Percentiles rank a stretch among this genome's conserved stretches.
Conservation (phyloP, 139 green algal genomes). For the Chlorella sp. region DNA sequence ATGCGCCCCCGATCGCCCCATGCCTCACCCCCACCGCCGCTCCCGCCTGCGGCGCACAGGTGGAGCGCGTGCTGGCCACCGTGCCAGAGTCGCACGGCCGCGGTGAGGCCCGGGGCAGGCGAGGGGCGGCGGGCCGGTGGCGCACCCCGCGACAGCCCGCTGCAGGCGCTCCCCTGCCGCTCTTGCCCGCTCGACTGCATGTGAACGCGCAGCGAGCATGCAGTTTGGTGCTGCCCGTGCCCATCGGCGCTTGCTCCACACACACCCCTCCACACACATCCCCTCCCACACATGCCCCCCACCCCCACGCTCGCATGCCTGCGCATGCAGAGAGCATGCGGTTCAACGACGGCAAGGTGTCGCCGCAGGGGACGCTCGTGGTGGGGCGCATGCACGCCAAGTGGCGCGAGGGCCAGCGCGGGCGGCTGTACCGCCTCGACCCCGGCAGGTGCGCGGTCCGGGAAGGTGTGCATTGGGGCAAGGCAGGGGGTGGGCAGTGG, state of each 20-base stretch:
- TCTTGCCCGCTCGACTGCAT: background rate
- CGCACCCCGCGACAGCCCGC: background rate
- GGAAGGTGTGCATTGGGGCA: too few relatives aligned
- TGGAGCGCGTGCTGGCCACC: constrained; percentile 25
- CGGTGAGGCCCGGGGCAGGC: background rate
- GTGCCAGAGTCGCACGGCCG: constrained; percentile 30
- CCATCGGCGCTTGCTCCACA: too few relatives aligned
- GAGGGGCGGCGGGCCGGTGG: background rate
- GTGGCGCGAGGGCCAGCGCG: constrained; percentile 42
- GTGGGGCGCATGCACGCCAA: constrained; percentile 50
- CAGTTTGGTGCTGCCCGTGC: too few relatives aligned
- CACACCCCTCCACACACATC: too few relatives aligned
- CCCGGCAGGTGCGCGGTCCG: too few relatives aligned
- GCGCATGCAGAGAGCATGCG: constrained; percentile 25
- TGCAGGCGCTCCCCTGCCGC: background rate
- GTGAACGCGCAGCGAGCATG: background rate
- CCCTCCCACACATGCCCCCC: background rate
- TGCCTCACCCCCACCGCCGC: background rate
- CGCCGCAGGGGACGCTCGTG: constrained; percentile 45
- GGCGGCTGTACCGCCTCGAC: constrained; percentile 43
- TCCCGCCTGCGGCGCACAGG: background rate
- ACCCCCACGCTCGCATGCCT: constrained; percentile 6
- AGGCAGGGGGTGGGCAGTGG: too few relatives aligned
- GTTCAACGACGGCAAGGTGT: constrained; percentile 59
- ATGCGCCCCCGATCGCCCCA: too few relatives aligned